Conservation (phyloP, 2,329 filamentous ascomycete genomes). For the Calcarisporium arbuscula region DNA sequence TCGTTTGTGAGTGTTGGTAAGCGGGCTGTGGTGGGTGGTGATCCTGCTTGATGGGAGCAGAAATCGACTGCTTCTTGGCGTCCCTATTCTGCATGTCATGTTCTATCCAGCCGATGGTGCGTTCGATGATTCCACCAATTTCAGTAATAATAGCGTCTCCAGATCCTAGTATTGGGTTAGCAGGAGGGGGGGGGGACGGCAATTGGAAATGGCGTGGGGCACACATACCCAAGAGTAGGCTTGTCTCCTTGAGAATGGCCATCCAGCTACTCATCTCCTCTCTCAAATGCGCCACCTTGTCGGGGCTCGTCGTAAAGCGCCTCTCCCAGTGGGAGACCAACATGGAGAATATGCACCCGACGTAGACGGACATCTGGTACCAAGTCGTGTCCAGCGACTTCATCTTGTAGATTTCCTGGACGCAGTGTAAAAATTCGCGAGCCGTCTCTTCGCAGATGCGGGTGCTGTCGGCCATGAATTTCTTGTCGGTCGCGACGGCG, state of each 20-base stretch:
- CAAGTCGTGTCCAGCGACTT: constrained; percentile 73
- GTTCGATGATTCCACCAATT: constrained; percentile 42
- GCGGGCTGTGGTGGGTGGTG: constrained; percentile 20
- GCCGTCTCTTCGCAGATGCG: constrained; percentile 61
- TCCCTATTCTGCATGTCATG: constrained; percentile 37
- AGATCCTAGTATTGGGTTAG: too few relatives aligned
- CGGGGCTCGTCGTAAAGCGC: constrained; percentile 50
- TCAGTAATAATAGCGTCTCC: constrained; percentile 39
- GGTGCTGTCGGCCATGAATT: constrained; percentile 55
- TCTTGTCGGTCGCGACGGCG: constrained; percentile 46
- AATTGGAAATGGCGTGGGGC: background rate
- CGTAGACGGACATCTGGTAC: constrained; percentile 67
- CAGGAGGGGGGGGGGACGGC: background rate
- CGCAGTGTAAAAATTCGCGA: constrained; percentile 55
- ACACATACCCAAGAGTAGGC: constrained; percentile 57
- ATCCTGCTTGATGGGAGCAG: constrained; percentile 30
- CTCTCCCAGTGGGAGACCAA: constrained; percentile 65
- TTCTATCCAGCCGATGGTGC: constrained; percentile 47
- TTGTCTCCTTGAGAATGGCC: constrained; percentile 59
- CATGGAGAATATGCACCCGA: constrained; percentile 66
- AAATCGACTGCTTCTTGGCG: constrained; percentile 10
- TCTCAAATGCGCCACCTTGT: constrained; percentile 54
- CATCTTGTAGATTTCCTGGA: constrained; percentile 52
- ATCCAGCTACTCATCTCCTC: constrained; percentile 66
- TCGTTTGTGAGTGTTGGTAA: constrained; percentile 18